These are phyloP conservation scores for Flaveria brownii DNA, from an alignment of 129 eudicot species.

Conservation along the genomic window DNA sequence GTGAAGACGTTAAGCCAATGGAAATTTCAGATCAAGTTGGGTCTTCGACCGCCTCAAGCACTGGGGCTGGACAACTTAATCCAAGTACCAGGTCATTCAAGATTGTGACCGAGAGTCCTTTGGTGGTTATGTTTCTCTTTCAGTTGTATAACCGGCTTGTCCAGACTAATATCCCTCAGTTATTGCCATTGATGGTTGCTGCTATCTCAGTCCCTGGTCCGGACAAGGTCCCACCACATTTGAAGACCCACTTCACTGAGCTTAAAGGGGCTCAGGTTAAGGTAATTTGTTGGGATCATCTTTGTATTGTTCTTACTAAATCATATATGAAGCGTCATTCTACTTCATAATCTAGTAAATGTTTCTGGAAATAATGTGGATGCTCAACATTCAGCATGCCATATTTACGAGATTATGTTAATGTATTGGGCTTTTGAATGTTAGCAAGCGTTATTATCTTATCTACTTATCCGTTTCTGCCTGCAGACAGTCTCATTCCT, in stretches of 20 bases:
- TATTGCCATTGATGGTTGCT: constrained; percentile 90
- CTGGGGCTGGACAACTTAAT: constrained; percentile 76
- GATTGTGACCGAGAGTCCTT: constrained; percentile 94
- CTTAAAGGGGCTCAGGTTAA: constrained; percentile 99
- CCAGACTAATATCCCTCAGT: constrained; percentile 92
- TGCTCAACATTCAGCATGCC: not conserved
- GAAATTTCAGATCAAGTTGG: constrained; percentile 89
- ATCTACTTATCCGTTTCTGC: constrained; percentile 19
- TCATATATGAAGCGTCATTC: constrained; percentile 11
- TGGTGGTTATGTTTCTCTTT: constrained; percentile 98
- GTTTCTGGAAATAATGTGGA: constrained; percentile 20
- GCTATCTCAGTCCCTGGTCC: constrained; percentile 98
- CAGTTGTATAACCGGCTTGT: constrained; percentile 95
- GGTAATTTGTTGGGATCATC: constrained; percentile 47
- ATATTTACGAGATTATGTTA: constrained; percentile 5
- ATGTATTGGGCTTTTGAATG: not conserved
- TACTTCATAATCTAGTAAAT: constrained; percentile 8
- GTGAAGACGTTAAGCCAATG: constrained; percentile 79
- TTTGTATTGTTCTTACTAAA: not conserved
- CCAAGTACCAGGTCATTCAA: constrained; percentile 94
- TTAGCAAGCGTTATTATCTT: not conserved
- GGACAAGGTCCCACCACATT: constrained; percentile 86
- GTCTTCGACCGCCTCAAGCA: constrained; percentile 40
- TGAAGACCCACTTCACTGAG: constrained; percentile 86
- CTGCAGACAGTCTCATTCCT: constrained; percentile 96